These are phyloP conservation scores for Naganishia cerealis DNA, from an alignment of 1,284 basidiomycete genomes.

Conservation along the genomic window DNA sequence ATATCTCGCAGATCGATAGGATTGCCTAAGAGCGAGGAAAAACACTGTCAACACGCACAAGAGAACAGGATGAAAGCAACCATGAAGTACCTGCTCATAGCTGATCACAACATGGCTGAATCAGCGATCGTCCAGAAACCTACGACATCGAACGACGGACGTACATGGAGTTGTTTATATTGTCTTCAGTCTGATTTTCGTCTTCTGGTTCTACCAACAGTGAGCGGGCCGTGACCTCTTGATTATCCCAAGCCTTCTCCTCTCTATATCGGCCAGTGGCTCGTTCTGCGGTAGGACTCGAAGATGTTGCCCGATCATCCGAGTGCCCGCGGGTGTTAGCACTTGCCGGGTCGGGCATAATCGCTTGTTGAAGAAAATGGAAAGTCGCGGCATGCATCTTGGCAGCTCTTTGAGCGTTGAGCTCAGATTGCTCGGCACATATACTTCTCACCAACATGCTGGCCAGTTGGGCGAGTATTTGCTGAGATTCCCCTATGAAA, in stretches of 20 bases:
- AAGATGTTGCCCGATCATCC: background rate
- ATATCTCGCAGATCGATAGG: constrained; percentile 20
- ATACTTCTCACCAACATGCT: constrained; percentile 46
- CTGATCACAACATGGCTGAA: background rate
- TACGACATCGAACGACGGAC: background rate
- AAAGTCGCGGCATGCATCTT: constrained; percentile 39
- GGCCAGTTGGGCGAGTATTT: constrained; percentile 45
- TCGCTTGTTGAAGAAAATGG: constrained; percentile 44
- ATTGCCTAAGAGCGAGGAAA: constrained; percentile 13
- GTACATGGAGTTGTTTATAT: constrained; percentile 5
- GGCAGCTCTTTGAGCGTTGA: constrained; percentile 39
- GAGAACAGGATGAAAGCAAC: background rate
- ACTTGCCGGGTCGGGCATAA: constrained; percentile 38
- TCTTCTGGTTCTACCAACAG: constrained; percentile 6
- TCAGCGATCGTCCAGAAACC: background rate
- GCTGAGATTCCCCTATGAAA: constrained; percentile 42
- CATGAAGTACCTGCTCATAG: constrained; percentile 8
- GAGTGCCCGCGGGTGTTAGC: background rate
- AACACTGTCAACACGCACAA: background rate
- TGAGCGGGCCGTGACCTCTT: background rate
- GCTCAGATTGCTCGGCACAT: constrained; percentile 43
- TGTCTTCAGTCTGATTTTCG: constrained; percentile 1
- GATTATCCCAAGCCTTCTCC: background rate
- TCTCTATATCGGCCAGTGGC: constrained; percentile 11
- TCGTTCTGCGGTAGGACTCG: constrained; percentile 15